phyloP scores from a whole-genome alignment of 1,139 yeast genomes.

The Hyphopichia buzzinii region DNA sequence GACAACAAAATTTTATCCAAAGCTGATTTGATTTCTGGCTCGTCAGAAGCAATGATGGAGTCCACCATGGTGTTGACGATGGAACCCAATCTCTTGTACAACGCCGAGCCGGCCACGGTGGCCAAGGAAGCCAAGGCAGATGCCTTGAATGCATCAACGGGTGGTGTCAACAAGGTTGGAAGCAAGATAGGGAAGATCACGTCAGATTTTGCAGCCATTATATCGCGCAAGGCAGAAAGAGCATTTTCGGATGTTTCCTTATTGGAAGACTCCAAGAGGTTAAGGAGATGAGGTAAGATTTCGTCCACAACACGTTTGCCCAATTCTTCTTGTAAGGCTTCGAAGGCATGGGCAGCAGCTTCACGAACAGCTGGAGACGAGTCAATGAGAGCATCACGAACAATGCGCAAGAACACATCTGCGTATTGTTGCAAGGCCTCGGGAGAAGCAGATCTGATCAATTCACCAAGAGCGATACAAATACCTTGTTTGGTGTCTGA shows the following conservation, averaged over 20 bases:
- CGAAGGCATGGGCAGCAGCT: constrained; percentile 91
- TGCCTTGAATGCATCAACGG: constrained; percentile 83
- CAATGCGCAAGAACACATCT: constrained; percentile 66
- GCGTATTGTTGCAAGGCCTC: constrained; percentile 67
- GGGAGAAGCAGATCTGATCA: constrained; percentile 69
- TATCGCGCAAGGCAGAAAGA: constrained; percentile 82
- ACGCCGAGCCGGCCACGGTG: constrained; percentile 83
- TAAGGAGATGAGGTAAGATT: constrained; percentile 79
- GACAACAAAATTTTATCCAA: constrained; percentile 70
- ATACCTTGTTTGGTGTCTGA: constrained; percentile 92
- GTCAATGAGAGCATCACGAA: constrained; percentile 79
- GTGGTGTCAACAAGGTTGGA: constrained; percentile 79
- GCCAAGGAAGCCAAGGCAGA: constrained; percentile 86
- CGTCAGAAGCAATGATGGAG: constrained; percentile 45
- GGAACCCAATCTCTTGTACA: constrained; percentile 67
- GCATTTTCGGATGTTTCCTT: constrained; percentile 63
- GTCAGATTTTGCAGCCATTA: constrained; percentile 88
- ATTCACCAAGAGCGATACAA: constrained; percentile 87
- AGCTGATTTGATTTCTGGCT: constrained; percentile 48
- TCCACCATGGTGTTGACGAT: constrained; percentile 73
- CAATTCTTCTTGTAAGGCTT: constrained; percentile 72
- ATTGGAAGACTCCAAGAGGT: constrained; percentile 62
- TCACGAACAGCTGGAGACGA: constrained; percentile 71
- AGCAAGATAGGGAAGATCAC: constrained; percentile 91
- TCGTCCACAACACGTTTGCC: constrained; percentile 89